Evolutionary conservation across 225 moss, liverwort and hornwort genomes (phyloP), one percentile per base, ranked within the genome.

Genomic region (Pleurozium schreberi): DNA sequence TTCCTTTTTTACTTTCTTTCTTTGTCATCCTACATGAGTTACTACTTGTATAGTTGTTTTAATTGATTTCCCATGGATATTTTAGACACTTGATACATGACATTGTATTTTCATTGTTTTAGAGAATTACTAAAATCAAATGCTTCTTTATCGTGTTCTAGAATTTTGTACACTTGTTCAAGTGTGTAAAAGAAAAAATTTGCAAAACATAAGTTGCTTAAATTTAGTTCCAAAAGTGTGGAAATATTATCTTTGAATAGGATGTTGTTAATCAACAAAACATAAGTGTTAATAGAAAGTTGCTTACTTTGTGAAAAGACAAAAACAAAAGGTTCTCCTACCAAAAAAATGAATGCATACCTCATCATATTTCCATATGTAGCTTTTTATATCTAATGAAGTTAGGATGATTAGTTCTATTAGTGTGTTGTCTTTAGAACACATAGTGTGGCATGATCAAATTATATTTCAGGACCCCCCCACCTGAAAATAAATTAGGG

Each of bases 11-110:
- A 34, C 8, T 74, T 45, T 91, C 62, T 60, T 92, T 87, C n/a
- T 88, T 92, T 81, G 87, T 89, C 89, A 90, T 92, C 33, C 81
- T 90, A 87, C 81, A 75, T 90, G 85, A 85, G 45, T 49, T 65
- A 86, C 13, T 68, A 40, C 2, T 75, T 34, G 1, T 55, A 33
- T 34, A 12, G 1, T 31, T 55, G 25, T 88, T 68, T 18, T 8
- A 61, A 1, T 81, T 45, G 27, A 31, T 67, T 52, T 2, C 28
- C 33, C 11, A 43, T 89, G 34, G 5, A 33, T 70, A 27, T 33
- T 34, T 33, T 74, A 67, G 9, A 69, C 83, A 3, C 2, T 73
- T 38, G 2, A 28, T 84, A 14, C 14, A 1, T 42, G 2, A 40
- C 5, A 15, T 63, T 42, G 2, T 28, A 42, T n/a, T 57, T 40